These are phyloP conservation scores for Bruguiera sexangula DNA, from an alignment of 345 rosid genomes.

Conservation along the genomic window DNA sequence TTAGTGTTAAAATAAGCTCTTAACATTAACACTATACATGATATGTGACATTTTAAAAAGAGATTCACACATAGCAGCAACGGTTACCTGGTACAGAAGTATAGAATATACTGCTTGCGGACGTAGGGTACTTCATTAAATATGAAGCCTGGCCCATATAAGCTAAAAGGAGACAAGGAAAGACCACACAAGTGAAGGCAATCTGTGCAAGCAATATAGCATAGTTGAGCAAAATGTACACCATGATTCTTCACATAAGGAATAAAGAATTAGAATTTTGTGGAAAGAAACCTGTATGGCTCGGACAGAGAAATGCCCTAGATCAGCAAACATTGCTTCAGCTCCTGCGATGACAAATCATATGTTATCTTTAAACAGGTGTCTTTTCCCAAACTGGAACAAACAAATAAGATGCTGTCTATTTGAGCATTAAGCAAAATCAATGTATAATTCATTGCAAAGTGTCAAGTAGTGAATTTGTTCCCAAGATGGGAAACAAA, in stretches of 20 bases:
- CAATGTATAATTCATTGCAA: too few species aligned
- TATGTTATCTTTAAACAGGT: background rate
- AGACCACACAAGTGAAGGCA: slow-evolving; percentile 80
- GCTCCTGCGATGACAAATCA: slow-evolving; percentile 53
- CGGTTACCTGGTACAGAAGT: slow-evolving; percentile 84
- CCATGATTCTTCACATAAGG: slow-evolving; percentile 9
- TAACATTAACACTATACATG: background rate
- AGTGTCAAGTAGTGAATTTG: too few species aligned
- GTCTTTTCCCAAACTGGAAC: background rate
- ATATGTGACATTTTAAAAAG: background rate
- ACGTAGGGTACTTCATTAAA: slow-evolving; percentile 59
- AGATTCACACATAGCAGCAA: slow-evolving; percentile 6
- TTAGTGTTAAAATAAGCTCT: slow-evolving; percentile 8
- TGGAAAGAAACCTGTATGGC: slow-evolving; percentile 68
- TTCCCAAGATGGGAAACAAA: background rate
- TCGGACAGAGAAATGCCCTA: slow-evolving; percentile 89
- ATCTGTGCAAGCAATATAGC: slow-evolving; percentile 41
- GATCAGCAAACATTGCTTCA: slow-evolving; percentile 99
- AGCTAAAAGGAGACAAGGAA: slow-evolving; percentile 92
- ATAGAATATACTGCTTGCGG: slow-evolving; percentile 68
- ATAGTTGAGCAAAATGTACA: background rate
- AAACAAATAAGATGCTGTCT: too few species aligned
- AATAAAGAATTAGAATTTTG: slow-evolving; percentile 7
- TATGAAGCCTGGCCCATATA: slow-evolving; percentile 97
- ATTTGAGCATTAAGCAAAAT: too few species aligned